Evolutionary conservation across 2,329 filamentous ascomycete species (phyloP), one percentile per base, ranked within the genome.

Genomic region (Teratosphaeria destructans): DNA sequence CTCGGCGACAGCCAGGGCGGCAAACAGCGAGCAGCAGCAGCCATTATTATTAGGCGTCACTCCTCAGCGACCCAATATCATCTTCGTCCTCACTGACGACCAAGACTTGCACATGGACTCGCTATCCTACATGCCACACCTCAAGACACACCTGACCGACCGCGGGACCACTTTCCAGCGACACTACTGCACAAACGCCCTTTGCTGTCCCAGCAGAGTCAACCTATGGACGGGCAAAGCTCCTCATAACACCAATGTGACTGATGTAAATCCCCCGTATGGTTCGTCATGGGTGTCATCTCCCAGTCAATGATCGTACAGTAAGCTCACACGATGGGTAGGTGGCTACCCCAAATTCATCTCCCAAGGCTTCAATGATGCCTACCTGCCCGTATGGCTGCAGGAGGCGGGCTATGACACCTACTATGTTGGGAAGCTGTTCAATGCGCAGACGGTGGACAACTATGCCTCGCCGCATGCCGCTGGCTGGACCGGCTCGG

Each of bases 391-490:
- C 0, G 70, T 89, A 0, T 90, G 87, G 86, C 72, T 90, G n/a
- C 84, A 88, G 64, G 71, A 81, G 3, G 82, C 81, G 0, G 86
- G 85, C 0, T 89, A 89, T 68, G 82, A 83, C 63, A 89, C 86
- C 0, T 89, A 87, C 67, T 90, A 89, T 65, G 83, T 82, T 0
- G 87, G 85, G n/a, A 90, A 90, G 68, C 75, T 89, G 4, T 86
- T 87, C 73, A 90, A 90, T 64, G 76, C 79, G 0, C 85, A 88
- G 27, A 63, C 27, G 5, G 76, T 81, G 2, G 66, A 77, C 0
- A 89, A 86, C 60, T 89, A 87, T 68, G 74, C 87, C 66, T 73
- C 77, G 5, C 81, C 85, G 0, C 77, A 73, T 43, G 77, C 81
- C 0, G 78, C 76, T 1, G 85, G 85, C 1, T 89, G 83, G 77